Evolutionary conservation across 352 stramenopile genomes (phyloP), one percentile per base, ranked within the genome.

Genomic region (Phytopythium sindhum): DNA sequence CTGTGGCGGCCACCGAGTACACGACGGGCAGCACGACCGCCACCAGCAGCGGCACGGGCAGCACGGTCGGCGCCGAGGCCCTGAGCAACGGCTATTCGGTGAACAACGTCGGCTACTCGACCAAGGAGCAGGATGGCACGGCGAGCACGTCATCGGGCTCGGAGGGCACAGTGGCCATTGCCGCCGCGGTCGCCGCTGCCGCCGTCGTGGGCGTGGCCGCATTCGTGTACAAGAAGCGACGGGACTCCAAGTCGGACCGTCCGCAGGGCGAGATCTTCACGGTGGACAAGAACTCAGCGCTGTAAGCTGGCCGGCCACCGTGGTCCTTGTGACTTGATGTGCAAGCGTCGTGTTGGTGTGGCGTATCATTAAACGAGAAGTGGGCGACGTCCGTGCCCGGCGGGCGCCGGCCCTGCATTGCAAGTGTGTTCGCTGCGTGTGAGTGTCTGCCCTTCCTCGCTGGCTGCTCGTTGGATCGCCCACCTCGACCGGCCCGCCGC

Each of bases 181-280:
- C 68, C 4, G 77, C 73, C 26, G 69, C 65, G 4, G 83, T 52
- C 12, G 73, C 48, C 4, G 78, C 73, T 0, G 79, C 81, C 57
- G 70, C 75, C 11, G 77, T 77, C n/a, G 70, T 91, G 9, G 83
- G 67, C 15, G 57, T 82, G 15, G 62, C 80, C 17, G 83, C 77
- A 10, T 61, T 75, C 5, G 63, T 86, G 7, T 90, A 90, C 77
- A 85, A 86, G 68, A 88, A 86, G 70, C 77, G 80, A 67, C 80
- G 83, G 57, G 74, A 52, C 65, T 66, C 24, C 54, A 91, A 88
- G 74, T 73, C 77, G 68, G 74, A 64, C 53, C 70, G 72, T 35
- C 73, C 79, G 54, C 64, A 89, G 59, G 73, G 74, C 35, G 77
- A 72, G 48, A 91, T 91, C 73, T 91, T 91, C 65, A 91, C 83